Conservation (phyloP, 768 basidiomycete genomes). For the Botryobasidium botryosum region DNA sequence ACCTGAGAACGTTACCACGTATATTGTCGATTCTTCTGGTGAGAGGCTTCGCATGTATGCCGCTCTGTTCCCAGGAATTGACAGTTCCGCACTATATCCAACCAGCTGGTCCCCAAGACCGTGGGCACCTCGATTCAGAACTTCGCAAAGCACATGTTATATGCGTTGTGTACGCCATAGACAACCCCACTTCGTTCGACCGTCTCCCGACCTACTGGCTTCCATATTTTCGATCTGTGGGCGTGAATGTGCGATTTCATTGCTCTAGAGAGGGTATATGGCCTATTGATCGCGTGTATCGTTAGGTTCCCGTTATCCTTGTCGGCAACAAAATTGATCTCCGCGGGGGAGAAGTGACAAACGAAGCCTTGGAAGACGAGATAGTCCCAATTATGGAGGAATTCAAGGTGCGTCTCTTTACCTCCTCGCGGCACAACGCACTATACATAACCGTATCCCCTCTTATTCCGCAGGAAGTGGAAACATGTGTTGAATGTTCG, state of each 20-base stretch:
- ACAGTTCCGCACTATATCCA: too few species aligned
- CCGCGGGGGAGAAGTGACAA: conserved; percentile 82
- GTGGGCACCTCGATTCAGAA: conserved; percentile 80
- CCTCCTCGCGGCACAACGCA: background rate
- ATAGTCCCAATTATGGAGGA: conserved; percentile 96
- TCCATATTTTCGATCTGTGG: conserved; percentile 83
- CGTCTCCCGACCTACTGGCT: conserved; percentile 98
- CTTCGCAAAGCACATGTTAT: conserved; percentile 97
- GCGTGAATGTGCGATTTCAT: conserved; percentile 62
- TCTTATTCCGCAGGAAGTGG: conserved; percentile 60
- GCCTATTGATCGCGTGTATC: background rate
- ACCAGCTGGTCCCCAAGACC: conserved; percentile 74
- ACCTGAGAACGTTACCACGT: conserved; percentile 93
- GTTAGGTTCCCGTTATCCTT: conserved; percentile 84
- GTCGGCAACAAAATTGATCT: conserved; percentile 98
- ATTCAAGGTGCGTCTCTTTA: conserved; percentile 57
- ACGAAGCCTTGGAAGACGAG: conserved; percentile 86
- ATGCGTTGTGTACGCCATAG: conserved; percentile 92
- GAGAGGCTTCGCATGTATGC: conserved; percentile 16
- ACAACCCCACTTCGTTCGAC: conserved; percentile 92
- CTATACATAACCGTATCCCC: background rate
- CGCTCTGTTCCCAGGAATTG: background rate
- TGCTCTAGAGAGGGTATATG: background rate
- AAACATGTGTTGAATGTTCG: conserved; percentile 96
- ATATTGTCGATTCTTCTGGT: conserved; percentile 97